Percentiles rank a stretch among this genome's conserved stretches.
Conservation (phyloP, 208 protist genomes). For the Balamuthia mandrillaris region DNA sequence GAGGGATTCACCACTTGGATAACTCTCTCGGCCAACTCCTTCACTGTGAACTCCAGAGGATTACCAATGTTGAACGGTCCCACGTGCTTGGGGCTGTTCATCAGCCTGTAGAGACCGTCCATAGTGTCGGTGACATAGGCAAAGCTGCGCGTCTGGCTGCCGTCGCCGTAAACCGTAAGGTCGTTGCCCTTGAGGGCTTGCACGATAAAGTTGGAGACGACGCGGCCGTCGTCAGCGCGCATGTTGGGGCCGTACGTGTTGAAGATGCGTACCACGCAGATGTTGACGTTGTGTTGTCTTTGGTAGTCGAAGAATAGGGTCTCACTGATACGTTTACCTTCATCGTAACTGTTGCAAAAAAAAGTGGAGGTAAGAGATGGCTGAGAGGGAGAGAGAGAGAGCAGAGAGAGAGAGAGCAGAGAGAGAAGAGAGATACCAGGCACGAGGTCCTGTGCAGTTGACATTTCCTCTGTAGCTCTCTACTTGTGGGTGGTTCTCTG, state of each 20-base stretch:
- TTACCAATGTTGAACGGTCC: conserved; percentile 13
- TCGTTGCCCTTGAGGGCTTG: conserved; percentile 25
- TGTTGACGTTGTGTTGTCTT: conserved; percentile 72
- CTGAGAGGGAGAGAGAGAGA: background rate
- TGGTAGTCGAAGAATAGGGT: conserved; percentile 63
- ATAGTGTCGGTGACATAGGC: conserved; percentile 79
- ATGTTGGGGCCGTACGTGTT: conserved; percentile 92
- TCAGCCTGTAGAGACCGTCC: conserved; percentile 28
- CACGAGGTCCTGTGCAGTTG: conserved; percentile 78
- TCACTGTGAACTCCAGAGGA: background rate
- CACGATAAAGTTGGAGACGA: conserved; percentile 88
- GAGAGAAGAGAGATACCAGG: conserved; percentile 74
- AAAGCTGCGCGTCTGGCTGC: conserved; percentile 84
- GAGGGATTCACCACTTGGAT: background rate
- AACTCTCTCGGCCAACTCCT: background rate
- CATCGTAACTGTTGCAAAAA: conserved; percentile 70
- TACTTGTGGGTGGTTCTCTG: conserved; percentile 80
- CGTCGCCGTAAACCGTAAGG: conserved; percentile 87
- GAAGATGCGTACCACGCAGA: conserved; percentile 88
- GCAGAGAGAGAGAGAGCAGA: background rate
- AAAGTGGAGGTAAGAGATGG: background rate
- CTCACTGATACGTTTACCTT: conserved; percentile 89
- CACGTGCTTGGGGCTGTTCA: conserved; percentile 31
- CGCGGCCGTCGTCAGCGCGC: conserved; percentile 86
- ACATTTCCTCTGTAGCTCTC: conserved; percentile 85